Conservation (phyloP, 192 early-diverging fungal species). For the Haplosporangium gracile region DNA sequence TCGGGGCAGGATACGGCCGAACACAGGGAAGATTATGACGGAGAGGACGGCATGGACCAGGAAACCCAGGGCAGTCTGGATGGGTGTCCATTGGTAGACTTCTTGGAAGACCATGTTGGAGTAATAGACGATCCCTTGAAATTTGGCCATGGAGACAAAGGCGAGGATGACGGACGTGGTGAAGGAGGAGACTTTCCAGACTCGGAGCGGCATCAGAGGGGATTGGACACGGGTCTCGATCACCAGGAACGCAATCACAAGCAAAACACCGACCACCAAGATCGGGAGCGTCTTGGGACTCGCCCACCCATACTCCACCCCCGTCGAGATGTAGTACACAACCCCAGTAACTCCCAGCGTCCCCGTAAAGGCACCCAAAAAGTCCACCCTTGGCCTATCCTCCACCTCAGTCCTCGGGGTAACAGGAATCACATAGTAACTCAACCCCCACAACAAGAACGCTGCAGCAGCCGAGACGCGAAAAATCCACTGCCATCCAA, state of each 20-base stretch:
- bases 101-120: conserved; percentile 58
- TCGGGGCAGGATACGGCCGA: conserved; percentile 44
- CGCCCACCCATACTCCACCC: conserved; percentile 33
- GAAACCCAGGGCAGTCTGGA: conserved; percentile 55
- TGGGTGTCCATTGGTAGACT: conserved; percentile 35
- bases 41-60: conserved; percentile 43
- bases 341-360: conserved; percentile 28
- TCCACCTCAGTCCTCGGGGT: background rate
- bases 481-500: conserved; percentile 46
- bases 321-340: conserved; percentile 25
- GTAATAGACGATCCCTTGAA: conserved; percentile 46
- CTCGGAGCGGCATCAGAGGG: conserved; percentile 47
- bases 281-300: conserved; percentile 28
- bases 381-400: conserved; percentile 24
- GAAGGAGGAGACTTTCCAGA: conserved; percentile 57
- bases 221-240: conserved; percentile 22
- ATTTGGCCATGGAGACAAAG: conserved; percentile 34
- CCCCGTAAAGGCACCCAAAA: conserved; percentile 11
- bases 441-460: conserved; percentile 19
- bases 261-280: conserved; percentile 11
- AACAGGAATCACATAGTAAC: conserved; percentile 14
- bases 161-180: conserved; percentile 50
- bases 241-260: conserved; percentile 39
- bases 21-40: conserved; percentile 25
- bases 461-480: conserved; percentile 22